These are phyloP conservation scores for Eimeria falciformis DNA, from an alignment of 169 alveolate genomes.

Conservation along the genomic window DNA sequence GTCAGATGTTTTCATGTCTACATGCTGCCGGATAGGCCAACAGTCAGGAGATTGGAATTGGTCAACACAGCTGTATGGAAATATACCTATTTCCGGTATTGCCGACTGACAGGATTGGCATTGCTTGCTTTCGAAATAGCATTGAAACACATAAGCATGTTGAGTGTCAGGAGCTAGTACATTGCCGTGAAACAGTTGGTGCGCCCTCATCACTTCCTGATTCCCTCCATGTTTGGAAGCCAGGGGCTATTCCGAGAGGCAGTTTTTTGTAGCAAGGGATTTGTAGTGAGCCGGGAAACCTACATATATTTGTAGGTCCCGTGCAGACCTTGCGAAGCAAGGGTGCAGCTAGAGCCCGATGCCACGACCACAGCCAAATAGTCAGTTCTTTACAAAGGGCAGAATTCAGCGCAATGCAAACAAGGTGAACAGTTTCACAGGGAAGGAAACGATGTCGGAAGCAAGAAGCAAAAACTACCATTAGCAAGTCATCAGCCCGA, in stretches of 20 bases:
- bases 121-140: no score
- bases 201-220: constrained; percentile 63
- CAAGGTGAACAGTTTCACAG: neutral
- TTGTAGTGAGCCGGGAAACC: neutral
- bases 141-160: no score
- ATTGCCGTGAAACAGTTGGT: no score
- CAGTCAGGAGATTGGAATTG: neutral
- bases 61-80: no score
- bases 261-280: neutral
- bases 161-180: no score
- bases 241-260: constrained; percentile 60
- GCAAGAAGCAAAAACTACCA: neutral
- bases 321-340: constrained; percentile 17
- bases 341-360: no score
- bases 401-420: neutral
- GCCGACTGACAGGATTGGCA: no score
- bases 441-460: neutral
- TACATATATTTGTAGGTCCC: neutral
- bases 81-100: no score
- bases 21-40: neutral
- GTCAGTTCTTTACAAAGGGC: no score
- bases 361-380: no score
- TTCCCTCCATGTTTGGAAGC: neutral
- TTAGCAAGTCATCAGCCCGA: no score
- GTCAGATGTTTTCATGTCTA: neutral